Conservation (phyloP, 1,284 basidiomycete species). For the Papiliotrema fonsecae region DNA sequence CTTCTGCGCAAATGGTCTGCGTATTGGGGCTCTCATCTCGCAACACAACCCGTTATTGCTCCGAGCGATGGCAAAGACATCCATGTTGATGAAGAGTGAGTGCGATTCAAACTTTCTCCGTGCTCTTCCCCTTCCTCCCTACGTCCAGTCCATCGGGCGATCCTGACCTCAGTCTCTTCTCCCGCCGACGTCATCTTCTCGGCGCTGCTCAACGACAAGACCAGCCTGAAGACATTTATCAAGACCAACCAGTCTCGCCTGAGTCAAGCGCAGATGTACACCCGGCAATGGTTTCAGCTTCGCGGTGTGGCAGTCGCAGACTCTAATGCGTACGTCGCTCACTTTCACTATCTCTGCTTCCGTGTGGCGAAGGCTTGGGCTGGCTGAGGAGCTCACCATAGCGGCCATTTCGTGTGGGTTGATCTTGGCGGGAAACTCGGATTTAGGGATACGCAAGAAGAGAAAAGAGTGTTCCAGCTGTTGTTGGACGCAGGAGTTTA, state of each 20-base stretch:
- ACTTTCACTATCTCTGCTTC: not conserved
- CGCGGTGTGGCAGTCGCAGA: conserved; percentile 38
- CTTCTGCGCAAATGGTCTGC: conserved; percentile 51
- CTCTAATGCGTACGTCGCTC: conserved; percentile 36
- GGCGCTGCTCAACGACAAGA: conserved; percentile 27
- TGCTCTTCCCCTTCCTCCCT: no score
- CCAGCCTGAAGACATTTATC: conserved; percentile 30
- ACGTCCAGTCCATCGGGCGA: no score
- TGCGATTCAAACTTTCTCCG: not conserved
- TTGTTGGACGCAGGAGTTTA: conserved; percentile 45
- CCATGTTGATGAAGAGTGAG: conserved; percentile 45
- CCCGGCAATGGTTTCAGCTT: conserved; percentile 38
- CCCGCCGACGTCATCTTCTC: conserved; percentile 45
- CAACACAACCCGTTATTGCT: conserved; percentile 48
- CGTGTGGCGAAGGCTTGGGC: not conserved
- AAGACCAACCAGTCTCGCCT: conserved; percentile 32
- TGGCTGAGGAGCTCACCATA: conserved; percentile 4
- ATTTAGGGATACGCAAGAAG: conserved; percentile 29
- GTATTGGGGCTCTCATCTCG: conserved; percentile 46
- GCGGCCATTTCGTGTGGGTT: conserved; percentile 46
- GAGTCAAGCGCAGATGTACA: conserved; percentile 35
- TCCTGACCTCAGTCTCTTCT: conserved; percentile 29
- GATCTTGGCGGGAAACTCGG: conserved; percentile 35
- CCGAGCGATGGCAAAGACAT: conserved; percentile 42
- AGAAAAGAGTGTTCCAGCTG: conserved; percentile 43